Evolutionary conservation across 164 flowering plant species (phyloP).

Genomic region (Vitis cinerea): DNA sequence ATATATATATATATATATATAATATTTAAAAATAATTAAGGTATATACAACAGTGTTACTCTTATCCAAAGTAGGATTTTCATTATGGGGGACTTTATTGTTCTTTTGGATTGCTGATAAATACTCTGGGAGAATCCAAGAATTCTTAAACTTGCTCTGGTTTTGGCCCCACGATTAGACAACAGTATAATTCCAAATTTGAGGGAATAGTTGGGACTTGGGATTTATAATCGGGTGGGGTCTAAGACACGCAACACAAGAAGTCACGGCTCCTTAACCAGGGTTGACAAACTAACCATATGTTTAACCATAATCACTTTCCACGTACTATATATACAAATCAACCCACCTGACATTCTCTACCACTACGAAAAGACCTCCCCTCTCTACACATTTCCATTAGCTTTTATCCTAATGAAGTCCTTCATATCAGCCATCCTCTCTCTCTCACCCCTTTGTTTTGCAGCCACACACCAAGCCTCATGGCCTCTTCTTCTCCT

Average conservation of each 20-base stretch:
- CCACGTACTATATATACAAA: slow-evolving; percentile 29
- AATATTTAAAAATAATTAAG: no score
- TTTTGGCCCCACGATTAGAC: neutral
- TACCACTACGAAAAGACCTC: slow-evolving; percentile 6
- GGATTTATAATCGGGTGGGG: neutral
- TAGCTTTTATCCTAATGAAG: slow-evolving; percentile 24
- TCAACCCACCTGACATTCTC: slow-evolving; percentile 13
- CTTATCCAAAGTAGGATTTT: no score
- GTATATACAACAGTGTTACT: no score
- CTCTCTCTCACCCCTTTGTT: slow-evolving; percentile 24
- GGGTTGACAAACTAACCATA: slow-evolving; percentile 24
- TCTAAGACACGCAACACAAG: no score
- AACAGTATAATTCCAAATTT: neutral
- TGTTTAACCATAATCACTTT: slow-evolving; percentile 13
- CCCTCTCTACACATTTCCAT: slow-evolving; percentile 14
- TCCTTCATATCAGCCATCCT: slow-evolving; percentile 18
- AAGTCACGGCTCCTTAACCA: slow-evolving; percentile 6
- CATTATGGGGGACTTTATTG: no score
- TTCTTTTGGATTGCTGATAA: no score
- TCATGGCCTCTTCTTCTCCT: slow-evolving; percentile 25
- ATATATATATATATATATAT: no score
- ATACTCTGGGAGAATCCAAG: no score
- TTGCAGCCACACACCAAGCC: slow-evolving; percentile 16
- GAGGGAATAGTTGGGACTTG: no score
- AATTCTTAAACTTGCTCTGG: no score